Conservation (phyloP, 805 yeast genomes). For the Schizosaccharomyces lindneri region DNA sequence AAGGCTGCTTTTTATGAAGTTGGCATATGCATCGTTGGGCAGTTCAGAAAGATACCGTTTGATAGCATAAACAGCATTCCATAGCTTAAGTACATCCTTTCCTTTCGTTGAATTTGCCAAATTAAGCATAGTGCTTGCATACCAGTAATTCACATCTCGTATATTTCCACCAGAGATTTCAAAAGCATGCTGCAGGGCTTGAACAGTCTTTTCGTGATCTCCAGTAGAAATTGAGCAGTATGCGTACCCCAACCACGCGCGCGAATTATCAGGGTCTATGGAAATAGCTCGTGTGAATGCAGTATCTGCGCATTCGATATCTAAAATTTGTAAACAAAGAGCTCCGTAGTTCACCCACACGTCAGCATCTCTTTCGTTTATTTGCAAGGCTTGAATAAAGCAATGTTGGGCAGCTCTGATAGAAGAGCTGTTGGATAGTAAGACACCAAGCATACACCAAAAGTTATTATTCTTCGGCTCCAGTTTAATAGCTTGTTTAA, state of each 20-base stretch:
- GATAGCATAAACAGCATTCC: constrained; percentile 9
- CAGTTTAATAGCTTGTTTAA: constrained; percentile 43
- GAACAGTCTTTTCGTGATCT: constrained; percentile 23
- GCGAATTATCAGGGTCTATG: constrained; percentile 47
- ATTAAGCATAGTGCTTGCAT: background rate
- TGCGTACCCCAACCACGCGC: constrained; percentile 76
- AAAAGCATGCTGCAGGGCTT: constrained; percentile 53
- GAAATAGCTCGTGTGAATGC: constrained; percentile 56
- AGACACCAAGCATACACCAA: constrained; percentile 70
- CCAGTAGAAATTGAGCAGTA: constrained; percentile 18
- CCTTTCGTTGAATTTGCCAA: background rate
- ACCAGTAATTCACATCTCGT: background rate
- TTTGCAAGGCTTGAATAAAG: constrained; percentile 52
- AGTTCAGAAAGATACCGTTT: constrained; percentile 28
- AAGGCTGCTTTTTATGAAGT: constrained; percentile 12
- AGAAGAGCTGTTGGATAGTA: constrained; percentile 37
- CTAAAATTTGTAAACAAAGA: constrained; percentile 43
- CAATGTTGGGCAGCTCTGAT: constrained; percentile 66
- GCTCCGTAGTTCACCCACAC: constrained; percentile 70
- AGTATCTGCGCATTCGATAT: constrained; percentile 44
- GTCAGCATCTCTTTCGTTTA: constrained; percentile 39
- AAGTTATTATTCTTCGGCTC: constrained; percentile 46
- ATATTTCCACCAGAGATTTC: constrained; percentile 44
- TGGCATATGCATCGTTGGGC: constrained; percentile 12
- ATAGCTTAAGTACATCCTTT: background rate